Conservation (phyloP, 2,329 filamentous ascomycete species). For the Talaromyces piceae region DNA sequence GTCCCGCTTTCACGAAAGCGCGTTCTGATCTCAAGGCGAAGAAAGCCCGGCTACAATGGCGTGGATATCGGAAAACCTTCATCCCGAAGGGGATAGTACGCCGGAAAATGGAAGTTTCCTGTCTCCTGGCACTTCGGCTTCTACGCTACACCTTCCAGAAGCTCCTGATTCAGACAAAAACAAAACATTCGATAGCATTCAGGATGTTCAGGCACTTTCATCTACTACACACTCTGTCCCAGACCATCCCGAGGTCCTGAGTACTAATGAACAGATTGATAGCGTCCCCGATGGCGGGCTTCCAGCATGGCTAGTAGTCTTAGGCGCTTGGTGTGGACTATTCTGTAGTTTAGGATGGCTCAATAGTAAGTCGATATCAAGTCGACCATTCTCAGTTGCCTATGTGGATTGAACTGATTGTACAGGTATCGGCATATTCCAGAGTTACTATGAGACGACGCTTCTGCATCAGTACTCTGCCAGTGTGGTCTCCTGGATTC, state of each 20-base stretch:
- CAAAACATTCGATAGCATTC: conserved; percentile 3
- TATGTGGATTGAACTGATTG: not conserved
- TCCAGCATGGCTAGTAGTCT: conserved; percentile 9
- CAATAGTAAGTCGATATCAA: conserved; percentile 4
- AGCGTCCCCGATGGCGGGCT: conserved; percentile 3
- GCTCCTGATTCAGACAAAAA: not conserved
- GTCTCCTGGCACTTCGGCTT: not conserved
- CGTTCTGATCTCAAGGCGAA: not conserved
- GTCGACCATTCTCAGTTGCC: not conserved
- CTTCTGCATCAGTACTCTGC: conserved; percentile 35
- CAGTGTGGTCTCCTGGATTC: conserved; percentile 47
- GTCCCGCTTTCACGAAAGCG: not conserved
- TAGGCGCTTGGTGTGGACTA: conserved; percentile 9
- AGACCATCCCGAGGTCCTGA: conserved; percentile 2
- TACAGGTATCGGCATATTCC: conserved; percentile 43
- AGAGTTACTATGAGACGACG: conserved; percentile 44
- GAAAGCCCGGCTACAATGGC: not conserved
- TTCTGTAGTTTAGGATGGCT: conserved; percentile 12
- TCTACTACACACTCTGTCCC: not conserved
- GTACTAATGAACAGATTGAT: not conserved
- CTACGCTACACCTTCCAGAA: conserved; percentile 2
- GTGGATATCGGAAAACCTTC: conserved; percentile 3
- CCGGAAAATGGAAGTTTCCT: not conserved
- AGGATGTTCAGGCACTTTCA: not conserved
- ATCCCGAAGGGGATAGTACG: not conserved